Evolutionary conservation across 768 basidiomycete species (phyloP), one percentile per base, ranked within the genome.

Genomic region (Suillus tomentosus): DNA sequence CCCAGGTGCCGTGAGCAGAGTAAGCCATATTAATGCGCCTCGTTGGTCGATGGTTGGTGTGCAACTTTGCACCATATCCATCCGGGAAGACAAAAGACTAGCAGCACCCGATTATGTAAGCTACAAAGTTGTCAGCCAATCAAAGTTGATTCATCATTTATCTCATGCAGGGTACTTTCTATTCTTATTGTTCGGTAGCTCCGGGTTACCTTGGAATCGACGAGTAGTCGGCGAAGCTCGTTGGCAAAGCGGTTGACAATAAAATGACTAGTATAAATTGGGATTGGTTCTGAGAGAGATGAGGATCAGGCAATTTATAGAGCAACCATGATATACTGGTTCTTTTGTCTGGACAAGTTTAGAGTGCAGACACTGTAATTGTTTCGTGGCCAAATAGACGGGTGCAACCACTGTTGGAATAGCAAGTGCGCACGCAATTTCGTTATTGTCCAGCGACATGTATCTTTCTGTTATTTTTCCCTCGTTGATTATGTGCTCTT

Each of bases 271-370:
- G 39, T 11, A 15, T 17, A 15, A 17, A 39, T 57, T 8, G 14
- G 56, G 56, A 40, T 24, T 10, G 22, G 15, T 40, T 7, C 14
- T 57, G 22, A 17, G 24, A 39, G 39, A 17, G 40, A 40, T 19
- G 37, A 57, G 24, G 56, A 27, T 17, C 8, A 22, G 55, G 13
- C 36, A 37, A 57, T 58, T 42, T 27, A 58, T 42, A 24, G 31
- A 42, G 39, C 24, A 15, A 17, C 17, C 24, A 8, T 40, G 56
- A 6, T 31, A 31, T 24, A 15, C 24, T 11, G 5, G 22, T 19
- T 58, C 57, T 58, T 58, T 58, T 58, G 57, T 58, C 40, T 5
- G 31, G 31, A 31, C 31, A 31, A 31, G 31, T 17, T 24, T 58
- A 11, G 17, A 27, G 17, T 31, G 37, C 39, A 40, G 9, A 40